phyloP scores from a whole-genome alignment of 495 filamentous ascomycete species.

The Penicillium tannophilum region DNA sequence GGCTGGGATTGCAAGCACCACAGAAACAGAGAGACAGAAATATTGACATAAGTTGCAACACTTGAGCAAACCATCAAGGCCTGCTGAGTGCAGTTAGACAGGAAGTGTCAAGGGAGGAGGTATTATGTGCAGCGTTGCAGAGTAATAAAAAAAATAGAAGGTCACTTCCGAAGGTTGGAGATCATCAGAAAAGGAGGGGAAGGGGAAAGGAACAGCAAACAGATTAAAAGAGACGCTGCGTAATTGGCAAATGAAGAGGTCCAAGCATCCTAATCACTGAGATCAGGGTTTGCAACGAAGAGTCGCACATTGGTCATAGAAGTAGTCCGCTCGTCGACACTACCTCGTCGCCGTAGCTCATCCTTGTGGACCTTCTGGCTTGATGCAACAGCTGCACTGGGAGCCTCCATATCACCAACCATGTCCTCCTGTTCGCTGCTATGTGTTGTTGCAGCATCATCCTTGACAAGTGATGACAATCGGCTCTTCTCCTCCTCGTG shows the following conservation, averaged over 20 bases:
- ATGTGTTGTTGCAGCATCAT: constrained; percentile 45
- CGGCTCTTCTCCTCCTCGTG: constrained; percentile 38
- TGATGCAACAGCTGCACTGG: constrained; percentile 43
- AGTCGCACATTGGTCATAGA: constrained; percentile 83
- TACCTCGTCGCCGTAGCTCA: constrained; percentile 80
- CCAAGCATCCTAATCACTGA: constrained; percentile 54
- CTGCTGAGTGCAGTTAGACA: constrained; percentile 12
- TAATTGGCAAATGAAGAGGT: constrained; percentile 12
- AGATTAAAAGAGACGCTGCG: constrained; percentile 21
- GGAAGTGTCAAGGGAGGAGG: constrained; percentile 14
- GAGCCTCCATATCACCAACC: constrained; percentile 54
- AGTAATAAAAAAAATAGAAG: constrained; percentile 14
- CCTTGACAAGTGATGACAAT: constrained; percentile 44
- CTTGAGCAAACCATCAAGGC: constrained; percentile 22
- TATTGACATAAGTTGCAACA: constrained; percentile 24
- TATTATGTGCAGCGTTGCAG: constrained; percentile 33
- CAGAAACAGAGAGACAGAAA: constrained; percentile 8
- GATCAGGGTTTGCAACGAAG: constrained; percentile 94
- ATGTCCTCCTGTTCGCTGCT: constrained; percentile 56
- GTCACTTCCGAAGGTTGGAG: constrained; percentile 9
- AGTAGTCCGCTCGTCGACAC: constrained; percentile 87
- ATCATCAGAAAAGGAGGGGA: constrained; percentile 17
- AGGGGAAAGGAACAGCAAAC: constrained; percentile 10
- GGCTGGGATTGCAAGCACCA: background rate
- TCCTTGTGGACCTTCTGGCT: constrained; percentile 72